Base-by-base conservation (phyloP, 306 rosid species). In the Casuarina cunninghamiana region DNA sequence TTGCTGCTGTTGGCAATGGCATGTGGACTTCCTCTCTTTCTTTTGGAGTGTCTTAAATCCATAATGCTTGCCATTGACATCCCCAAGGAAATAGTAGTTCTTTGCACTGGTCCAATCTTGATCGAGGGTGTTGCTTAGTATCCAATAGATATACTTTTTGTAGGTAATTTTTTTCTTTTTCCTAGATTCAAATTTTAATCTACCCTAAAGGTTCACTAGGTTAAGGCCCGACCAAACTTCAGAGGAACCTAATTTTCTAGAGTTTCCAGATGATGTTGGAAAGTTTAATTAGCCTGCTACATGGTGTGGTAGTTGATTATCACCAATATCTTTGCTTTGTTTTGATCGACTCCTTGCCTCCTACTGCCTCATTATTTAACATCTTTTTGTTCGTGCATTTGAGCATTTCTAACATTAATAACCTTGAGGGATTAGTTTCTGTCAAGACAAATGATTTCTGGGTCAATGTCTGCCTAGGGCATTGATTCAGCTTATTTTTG, bases 401-500 rank as follows among this genome's bases (percentile, higher is more conserved):
- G 49, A 66, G 17, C 26, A 48, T 66, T 39, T 41, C 13, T 5
- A 66, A 41, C 49, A 7, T 8, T 0, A 66, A 15, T 3, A 32
- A 41, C 32, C 46, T 66, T 2, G 69, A 13, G 46, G 19, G 21
- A 41, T 6, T 39, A 17, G 26, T n/a, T 49, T 69, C n/a, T 13
- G 19, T 41, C 8, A 13, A 61, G 63, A 41, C 11, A 75, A 58
- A 78, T 43, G 5, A 60, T 71, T 78, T 48, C 6, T 42, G 15
- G 71, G 38, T 68, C 51, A 37, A 9, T 10, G 37, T 57, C 48
- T 66, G 41, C 4, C 65, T 2, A 57, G 41, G 49, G 37, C 38
- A 8, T 61, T 60, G 51, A 3, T 61, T 19, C 78, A 61, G 54
- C 10, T 57, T 41, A 44, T 75, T 49, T 13, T 75, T 69, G 53